These are phyloP conservation scores for Fusarium concolor DNA, from an alignment of 2,329 filamentous ascomycete species.

Conservation along the genomic window DNA sequence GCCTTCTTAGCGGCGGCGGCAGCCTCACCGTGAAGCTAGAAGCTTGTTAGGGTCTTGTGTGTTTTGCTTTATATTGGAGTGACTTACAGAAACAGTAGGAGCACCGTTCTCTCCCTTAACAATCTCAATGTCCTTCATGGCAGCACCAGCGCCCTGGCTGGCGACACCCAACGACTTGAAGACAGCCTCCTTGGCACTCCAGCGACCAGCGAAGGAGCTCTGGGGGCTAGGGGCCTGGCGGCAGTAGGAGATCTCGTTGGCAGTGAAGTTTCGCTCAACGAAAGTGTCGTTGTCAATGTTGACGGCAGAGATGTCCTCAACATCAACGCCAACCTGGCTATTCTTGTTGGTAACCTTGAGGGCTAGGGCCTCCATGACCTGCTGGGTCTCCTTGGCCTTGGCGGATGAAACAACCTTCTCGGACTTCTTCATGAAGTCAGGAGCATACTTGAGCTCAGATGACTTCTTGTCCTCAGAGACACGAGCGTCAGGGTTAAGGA, in stretches of 20 bases:
- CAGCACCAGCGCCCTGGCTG: slow-evolving; percentile 88
- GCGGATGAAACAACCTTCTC: slow-evolving; percentile 64
- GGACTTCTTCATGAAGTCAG: slow-evolving; percentile 74
- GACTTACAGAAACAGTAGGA: slow-evolving; percentile 84
- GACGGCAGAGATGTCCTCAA: slow-evolving; percentile 87
- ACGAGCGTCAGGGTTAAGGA: slow-evolving; percentile 93
- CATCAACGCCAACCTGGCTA: slow-evolving; percentile 91
- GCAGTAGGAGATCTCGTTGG: slow-evolving; percentile 87
- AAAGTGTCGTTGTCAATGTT: slow-evolving; percentile 97
- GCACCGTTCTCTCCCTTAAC: slow-evolving; percentile 82
- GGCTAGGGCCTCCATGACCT: slow-evolving; percentile 82
- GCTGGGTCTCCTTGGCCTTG: slow-evolving; percentile 72
- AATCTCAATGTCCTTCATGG: slow-evolving; percentile 96
- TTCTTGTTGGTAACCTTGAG: slow-evolving; percentile 66
- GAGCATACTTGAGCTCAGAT: slow-evolving; percentile 78
- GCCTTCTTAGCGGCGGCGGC: slow-evolving; percentile 84
- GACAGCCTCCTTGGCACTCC: slow-evolving; percentile 98
- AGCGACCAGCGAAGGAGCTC: slow-evolving; percentile 92
- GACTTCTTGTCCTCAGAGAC: slow-evolving; percentile 90
- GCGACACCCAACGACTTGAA: slow-evolving; percentile 95
- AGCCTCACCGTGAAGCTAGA: slow-evolving; percentile 86
- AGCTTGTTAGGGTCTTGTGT: slow-evolving; percentile 53
- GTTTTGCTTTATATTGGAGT: neutral
- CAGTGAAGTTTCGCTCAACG: slow-evolving; percentile 93
- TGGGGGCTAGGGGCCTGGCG: slow-evolving; percentile 80